A percentile compares a stretch with the other conserved stretches of the same genome.
Conservation (phyloP, 1,284 basidiomycete species). For the Neolentinus lepideus region DNA sequence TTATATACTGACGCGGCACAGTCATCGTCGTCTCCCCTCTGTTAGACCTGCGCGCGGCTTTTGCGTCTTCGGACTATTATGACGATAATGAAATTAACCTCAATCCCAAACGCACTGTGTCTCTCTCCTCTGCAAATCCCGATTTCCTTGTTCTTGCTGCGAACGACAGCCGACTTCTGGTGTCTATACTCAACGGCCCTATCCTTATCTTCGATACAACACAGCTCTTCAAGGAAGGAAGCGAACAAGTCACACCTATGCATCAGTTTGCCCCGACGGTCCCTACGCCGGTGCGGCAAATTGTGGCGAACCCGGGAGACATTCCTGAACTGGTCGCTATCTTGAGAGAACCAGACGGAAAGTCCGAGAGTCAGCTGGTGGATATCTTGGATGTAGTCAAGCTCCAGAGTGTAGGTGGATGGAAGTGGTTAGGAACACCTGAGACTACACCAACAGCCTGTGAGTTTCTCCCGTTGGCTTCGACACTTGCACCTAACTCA, state of each 20-base stretch:
- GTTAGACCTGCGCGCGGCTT: slow-evolving; percentile 42
- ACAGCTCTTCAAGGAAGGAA: slow-evolving; percentile 37
- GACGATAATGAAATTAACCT: slow-evolving; percentile 30
- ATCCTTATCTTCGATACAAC: slow-evolving; percentile 51
- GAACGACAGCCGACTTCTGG: slow-evolving; percentile 50
- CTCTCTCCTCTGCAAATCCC: slow-evolving; percentile 36
- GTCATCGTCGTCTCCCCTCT: slow-evolving; percentile 26
- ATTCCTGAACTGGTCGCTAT: slow-evolving; percentile 55
- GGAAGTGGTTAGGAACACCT: slow-evolving; percentile 41
- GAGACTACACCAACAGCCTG: slow-evolving; percentile 48
- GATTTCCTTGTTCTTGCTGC: slow-evolving; percentile 46
- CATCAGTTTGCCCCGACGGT: slow-evolving; percentile 38
- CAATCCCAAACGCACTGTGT: slow-evolving; percentile 38
- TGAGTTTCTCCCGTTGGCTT: slow-evolving; percentile 26
- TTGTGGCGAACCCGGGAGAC: slow-evolving; percentile 61
- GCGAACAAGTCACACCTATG: slow-evolving; percentile 34
- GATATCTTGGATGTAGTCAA: slow-evolving; percentile 50
- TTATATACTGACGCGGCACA: neutral
- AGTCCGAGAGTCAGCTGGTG: slow-evolving; percentile 30
- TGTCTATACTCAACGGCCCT: slow-evolving; percentile 52
- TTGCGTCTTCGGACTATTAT: slow-evolving; percentile 30
- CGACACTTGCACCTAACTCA: slow-evolving; percentile 8
- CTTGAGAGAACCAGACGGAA: slow-evolving; percentile 37
- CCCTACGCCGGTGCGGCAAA: slow-evolving; percentile 35
- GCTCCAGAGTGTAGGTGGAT: slow-evolving; percentile 52